Base-by-base conservation (phyloP, 345 rosid genomes). In the Syzygium aromaticum region DNA sequence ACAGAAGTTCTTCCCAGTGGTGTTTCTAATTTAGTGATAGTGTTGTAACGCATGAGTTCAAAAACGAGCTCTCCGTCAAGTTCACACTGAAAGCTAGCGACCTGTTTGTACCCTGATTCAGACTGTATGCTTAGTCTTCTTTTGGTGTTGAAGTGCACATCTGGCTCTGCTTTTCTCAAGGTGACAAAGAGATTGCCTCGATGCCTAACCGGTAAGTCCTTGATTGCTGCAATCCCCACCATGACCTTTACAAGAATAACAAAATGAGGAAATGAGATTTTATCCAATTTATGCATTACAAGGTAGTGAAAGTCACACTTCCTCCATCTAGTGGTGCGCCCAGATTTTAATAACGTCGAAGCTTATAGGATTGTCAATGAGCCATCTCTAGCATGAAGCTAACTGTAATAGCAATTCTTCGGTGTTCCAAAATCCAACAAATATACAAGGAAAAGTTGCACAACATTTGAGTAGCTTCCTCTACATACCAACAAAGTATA, bases 181-280 rank as follows among this genome's bases (percentile, higher is more conserved):
- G 88, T 49, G 84, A 96, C 95, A 91, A 89, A 90, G 85, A 93
- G 93, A 54, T 86, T 91, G 87, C 96, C 99, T 88, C 88, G 92
- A 28, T 91, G 93, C n/a, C 84, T 90, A 14, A 92, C 93, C 19
- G 96, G 93, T 87, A 96, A 89, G 91, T 92, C 93, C 86, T 93
- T 94, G 38, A 94, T 89, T 19, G 88, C 96, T 87, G 95, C 94
- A 89, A 95, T 90, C 96, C 90, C 95, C 93, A 92, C 54, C 86
- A 92, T 43, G 61, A 93, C 95, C 95, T 93, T 90, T 46, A 89
- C 86, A 87, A 56, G 52, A 85, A 85, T 57, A 63, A 80, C 63
- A 63, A 54, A 87, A 33, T 16, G n/a, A 25, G 59, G 64, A 53
- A 46, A 12, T 38, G 51, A 21, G 53, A 28, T 28, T 27, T 52